Percentiles rank a stretch among this genome's conserved stretches.
Evolutionary conservation across 108 stramenopile genomes (phyloP).

Genomic region (Cyclostephanos tholiformis): DNA sequence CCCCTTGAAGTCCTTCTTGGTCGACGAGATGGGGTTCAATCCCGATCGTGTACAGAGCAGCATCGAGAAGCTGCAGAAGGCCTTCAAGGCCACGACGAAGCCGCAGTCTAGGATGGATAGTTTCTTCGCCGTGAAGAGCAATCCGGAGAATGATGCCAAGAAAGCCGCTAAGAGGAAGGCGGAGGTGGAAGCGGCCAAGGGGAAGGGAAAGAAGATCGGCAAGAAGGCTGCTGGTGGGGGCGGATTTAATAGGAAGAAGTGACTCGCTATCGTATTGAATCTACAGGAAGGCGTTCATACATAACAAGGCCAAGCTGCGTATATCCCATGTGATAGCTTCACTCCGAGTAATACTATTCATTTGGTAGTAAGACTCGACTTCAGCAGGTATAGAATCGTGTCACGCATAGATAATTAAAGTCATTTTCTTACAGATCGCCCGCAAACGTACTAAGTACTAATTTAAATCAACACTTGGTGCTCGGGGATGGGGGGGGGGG

Average conservation of each 20-base stretch:
- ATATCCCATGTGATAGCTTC: too few species aligned
- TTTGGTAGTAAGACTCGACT: too few species aligned
- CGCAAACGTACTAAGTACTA: too few species aligned
- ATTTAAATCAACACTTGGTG: too few species aligned
- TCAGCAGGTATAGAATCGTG: too few species aligned
- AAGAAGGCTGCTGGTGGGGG: conserved; percentile 15
- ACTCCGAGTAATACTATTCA: too few species aligned
- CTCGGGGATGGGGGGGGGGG: too few species aligned
- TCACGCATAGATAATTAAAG: too few species aligned
- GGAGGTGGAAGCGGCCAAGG: conserved; percentile 42
- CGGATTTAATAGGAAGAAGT: conserved; percentile 8
- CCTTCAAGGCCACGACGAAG: conserved; percentile 73
- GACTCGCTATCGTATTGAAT: neutral
- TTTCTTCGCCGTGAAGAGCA: conserved; percentile 81
- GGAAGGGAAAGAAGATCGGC: conserved; percentile 50
- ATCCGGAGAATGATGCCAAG: conserved; percentile 47
- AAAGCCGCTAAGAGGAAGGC: conserved; percentile 61
- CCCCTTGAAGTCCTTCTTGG: conserved; percentile 81
- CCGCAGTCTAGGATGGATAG: conserved; percentile 90
- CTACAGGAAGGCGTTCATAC: too few species aligned
- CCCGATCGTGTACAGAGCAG: conserved; percentile 85
- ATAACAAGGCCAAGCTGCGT: too few species aligned
- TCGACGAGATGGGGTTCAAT: conserved; percentile 92
- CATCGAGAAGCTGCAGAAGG: conserved; percentile 91
- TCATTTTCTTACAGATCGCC: too few species aligned